These are phyloP conservation scores for Amauroascus verrucosus DNA, from an alignment of 2,329 filamentous ascomycete species.

Conservation along the genomic window DNA sequence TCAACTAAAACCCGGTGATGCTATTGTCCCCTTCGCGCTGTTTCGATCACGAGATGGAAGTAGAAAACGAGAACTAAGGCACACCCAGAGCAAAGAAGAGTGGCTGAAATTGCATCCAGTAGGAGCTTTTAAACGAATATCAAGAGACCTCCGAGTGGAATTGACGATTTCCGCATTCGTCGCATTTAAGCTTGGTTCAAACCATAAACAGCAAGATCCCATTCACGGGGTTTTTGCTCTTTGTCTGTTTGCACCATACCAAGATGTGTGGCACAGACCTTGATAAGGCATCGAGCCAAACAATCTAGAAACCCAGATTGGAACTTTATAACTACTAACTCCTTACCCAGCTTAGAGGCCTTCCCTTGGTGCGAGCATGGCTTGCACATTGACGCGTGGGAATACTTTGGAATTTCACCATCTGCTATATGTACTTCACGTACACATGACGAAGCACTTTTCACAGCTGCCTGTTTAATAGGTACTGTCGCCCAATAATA, in stretches of 20 bases:
- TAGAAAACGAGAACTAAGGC: too few relatives aligned
- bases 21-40: too few relatives aligned
- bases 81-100: neutral
- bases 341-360: neutral
- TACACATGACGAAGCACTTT: neutral
- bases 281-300: slow-evolving; percentile 1
- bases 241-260: slow-evolving; percentile 4
- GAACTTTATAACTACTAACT: neutral
- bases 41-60: too few relatives aligned
- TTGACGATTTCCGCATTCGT: neutral
- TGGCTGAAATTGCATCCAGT: neutral
- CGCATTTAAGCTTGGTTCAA: too few relatives aligned
- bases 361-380: neutral
- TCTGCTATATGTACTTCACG: neutral
- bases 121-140: neutral
- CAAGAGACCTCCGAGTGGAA: neutral
- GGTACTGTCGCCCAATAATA: too few relatives aligned
- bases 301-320: neutral
- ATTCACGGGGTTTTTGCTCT: neutral
- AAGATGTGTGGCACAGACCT: slow-evolving; percentile 3
- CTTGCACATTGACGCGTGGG: neutral
- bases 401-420: neutral
- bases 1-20: neutral
- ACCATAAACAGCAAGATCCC: neutral
- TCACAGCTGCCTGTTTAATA: neutral